Base-by-base conservation (phyloP, 495 filamentous ascomycete species). In the Aspergillus bertholletiae region DNA sequence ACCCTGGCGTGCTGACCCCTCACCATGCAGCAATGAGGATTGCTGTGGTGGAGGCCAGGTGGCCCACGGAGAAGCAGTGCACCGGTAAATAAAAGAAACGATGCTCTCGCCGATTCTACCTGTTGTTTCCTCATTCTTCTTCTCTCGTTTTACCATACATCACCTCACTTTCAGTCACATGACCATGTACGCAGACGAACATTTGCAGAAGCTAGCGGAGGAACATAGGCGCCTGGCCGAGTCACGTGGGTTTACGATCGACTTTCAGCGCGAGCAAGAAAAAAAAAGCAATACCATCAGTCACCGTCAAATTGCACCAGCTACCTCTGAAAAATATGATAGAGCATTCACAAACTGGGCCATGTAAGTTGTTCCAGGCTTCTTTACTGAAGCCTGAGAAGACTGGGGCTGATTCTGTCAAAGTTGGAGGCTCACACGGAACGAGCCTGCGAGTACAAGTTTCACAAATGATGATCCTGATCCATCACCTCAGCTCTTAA, bases 311-410 rank as follows among this genome's bases (percentile, higher is more conserved):
- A 55, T 64, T 15, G 59, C 62, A 15, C 59, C 57, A 7, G 51
- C 62, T 43, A 68, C 55, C n/a, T 6, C 49, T 18, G 22, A 57
- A 11, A 68, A 56, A 46, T 64, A 67, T 26, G 43, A 64, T 15
- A 7, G 37, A 24, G 49, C 40, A 21, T 52, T 32, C 28, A 15
- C 43, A 26, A 49, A 49, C 27, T 32, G 34, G 37, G 26, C n/a
- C n/a, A 34, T 32, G 45, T 66, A 47, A 56, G 58, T 47, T 7
- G 15, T 27, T 15, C 22, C 34, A 23, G 4, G 13, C 34, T 26
- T 12, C 17, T 6, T 7, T 9, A 15, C 21, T 15, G 51, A 7
- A 27, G 41, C 26, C 5, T 1, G 11, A 34, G 18, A 21, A 27
- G 39, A 26, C 43, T 8, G 35, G 22, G 51, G 27, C 21, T 50